Percentiles rank a stretch among this genome's conserved stretches.
These are phyloP conservation scores for Biancaea sappan DNA, from an alignment of 306 rosid species.

Conservation along the genomic window DNA sequence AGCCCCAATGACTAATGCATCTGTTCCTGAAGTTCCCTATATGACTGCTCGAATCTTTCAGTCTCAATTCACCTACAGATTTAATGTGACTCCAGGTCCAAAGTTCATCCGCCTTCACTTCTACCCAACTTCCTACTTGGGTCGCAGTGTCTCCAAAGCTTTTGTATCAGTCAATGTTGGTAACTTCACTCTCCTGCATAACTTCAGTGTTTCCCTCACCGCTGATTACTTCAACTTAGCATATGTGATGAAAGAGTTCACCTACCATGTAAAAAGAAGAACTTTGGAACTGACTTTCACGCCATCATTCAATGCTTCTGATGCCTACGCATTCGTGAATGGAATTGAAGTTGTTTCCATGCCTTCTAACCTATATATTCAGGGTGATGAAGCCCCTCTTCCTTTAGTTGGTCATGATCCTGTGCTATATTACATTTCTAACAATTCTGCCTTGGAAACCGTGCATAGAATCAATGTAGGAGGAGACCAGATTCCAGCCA, in stretches of 20 bases:
- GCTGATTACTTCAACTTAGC: constrained; percentile 34
- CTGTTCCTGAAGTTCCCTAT: constrained; percentile 39
- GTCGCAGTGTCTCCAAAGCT: constrained; percentile 30
- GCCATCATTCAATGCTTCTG: constrained; percentile 36
- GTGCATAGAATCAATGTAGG: constrained; percentile 44
- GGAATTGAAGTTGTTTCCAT: constrained; percentile 54
- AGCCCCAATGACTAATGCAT: constrained; percentile 9
- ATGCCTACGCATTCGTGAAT: constrained; percentile 47
- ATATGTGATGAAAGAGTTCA: constrained; percentile 43
- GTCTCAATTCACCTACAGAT: constrained; percentile 43
- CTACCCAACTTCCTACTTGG: constrained; percentile 37
- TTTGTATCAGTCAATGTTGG: constrained; percentile 39
- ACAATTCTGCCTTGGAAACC: constrained; percentile 40
- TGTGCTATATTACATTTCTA: not conserved
- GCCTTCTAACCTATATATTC: constrained; percentile 40
- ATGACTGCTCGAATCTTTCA: constrained; percentile 41
- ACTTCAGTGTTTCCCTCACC: constrained; percentile 48
- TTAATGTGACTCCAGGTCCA: constrained; percentile 42
- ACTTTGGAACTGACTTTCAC: constrained; percentile 41
- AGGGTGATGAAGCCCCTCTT: constrained; percentile 16
- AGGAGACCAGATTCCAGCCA: constrained; percentile 37
- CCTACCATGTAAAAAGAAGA: constrained; percentile 35
- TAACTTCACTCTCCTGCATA: constrained; percentile 42
- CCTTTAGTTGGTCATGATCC: constrained; percentile 31
- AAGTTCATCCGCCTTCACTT: constrained; percentile 52